Base-by-base conservation (phyloP, 2,329 filamentous ascomycete species). In the Knufia petricola region DNA sequence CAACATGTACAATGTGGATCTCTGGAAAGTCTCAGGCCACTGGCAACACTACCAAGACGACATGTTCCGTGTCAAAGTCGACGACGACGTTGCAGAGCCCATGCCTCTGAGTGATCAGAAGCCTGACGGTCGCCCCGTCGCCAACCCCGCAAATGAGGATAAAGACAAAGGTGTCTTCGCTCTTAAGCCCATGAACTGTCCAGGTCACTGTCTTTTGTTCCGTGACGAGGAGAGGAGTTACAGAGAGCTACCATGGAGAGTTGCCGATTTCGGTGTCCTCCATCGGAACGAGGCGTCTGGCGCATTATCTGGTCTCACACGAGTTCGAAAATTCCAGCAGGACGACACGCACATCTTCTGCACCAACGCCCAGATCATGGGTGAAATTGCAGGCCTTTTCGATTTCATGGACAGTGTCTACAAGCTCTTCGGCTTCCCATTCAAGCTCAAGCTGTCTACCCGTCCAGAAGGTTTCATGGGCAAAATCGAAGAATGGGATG, bases 261-360 rank as follows among this genome's bases (percentile, higher is more conserved):
- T 95, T 69, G 90, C 92, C 45, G 92, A 98, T 65, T 96, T 96
- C 66, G 90, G 90, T 66, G 86, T 94, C 21, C 75, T 98, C 46
- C 92, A 98, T 70, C 79, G 92, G 50, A 96, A 98, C 64, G 92
- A 98, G 68, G 83, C 89, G 28, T 95, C 88, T 1, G 92, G 92
- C 48, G 90, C 92, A 3, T 74, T 98, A 37, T 86, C 82, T 39
- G 92, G 92, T 28, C 75, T 98, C 54, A 96, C 92, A 2, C 81
- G 92, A 66, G 90, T 96, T 9, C 82, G 92, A 42, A 81, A 89
- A 58, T 96, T 98, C 73, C 85, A 92, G 64, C 90, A 96, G 69
- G 92, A 98, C 60, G 92, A 98, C 65, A 86, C 85, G 2, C 92
- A 98, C 65, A 92, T 95, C 58, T 95, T 98, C 76, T 95, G 89